A percentile compares a stretch with the other conserved stretches of the same genome.
Evolutionary conservation across 306 rosid genomes (phyloP).

Genomic region (Vachellia collinsii): DNA sequence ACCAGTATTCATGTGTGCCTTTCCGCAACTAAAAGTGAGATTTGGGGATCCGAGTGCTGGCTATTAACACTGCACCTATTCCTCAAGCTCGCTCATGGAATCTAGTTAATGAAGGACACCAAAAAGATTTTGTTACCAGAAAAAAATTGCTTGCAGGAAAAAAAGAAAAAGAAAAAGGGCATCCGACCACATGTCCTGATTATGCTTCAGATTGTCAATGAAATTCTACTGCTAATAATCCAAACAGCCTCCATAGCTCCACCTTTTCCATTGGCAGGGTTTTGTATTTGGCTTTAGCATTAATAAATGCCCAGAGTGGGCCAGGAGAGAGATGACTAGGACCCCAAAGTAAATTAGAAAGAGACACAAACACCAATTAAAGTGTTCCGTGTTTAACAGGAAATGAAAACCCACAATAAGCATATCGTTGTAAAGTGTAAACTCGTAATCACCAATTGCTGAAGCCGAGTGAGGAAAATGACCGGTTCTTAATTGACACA

Average conservation of each 20-base stretch:
- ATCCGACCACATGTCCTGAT: neutral
- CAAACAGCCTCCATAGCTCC: neutral
- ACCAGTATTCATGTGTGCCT: neutral
- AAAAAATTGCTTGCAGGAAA: neutral
- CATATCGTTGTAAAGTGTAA: neutral
- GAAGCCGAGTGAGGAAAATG: slow-evolving; percentile 4
- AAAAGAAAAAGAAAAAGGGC: neutral
- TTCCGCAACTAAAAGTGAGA: neutral
- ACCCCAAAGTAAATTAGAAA: neutral
- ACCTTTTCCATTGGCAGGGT: no score
- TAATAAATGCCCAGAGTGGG: neutral
- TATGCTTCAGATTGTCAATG: neutral
- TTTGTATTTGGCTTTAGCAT: neutral
- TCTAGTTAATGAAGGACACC: neutral
- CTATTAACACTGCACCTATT: neutral
- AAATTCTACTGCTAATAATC: neutral
- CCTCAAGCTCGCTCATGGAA: slow-evolving; percentile 3
- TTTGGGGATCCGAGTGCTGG: neutral
- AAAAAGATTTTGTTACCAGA: neutral
- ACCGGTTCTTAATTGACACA: neutral
- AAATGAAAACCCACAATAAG: neutral
- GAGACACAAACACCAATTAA: no score
- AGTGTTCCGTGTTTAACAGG: neutral
- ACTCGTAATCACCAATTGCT: neutral
- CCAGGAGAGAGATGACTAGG: neutral